Evolutionary conservation across 2,329 filamentous ascomycete species (phyloP), one percentile per base, ranked within the genome.

Genomic region (Trichoderma lentiforme): DNA sequence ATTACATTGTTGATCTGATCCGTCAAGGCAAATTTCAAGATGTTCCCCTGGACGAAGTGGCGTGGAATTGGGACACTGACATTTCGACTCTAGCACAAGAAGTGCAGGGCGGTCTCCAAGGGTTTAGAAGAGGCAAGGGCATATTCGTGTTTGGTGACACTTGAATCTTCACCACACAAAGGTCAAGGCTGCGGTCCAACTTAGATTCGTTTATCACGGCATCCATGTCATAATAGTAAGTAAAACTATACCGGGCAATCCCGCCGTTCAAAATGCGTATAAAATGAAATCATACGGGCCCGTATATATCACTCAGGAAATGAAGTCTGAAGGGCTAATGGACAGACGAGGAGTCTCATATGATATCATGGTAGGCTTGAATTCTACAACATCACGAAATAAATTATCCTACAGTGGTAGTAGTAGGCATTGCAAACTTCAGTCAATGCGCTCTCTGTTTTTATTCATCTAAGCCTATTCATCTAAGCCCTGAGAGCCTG

Each of bases 91-190:
- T 99, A 71, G 88, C 88, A 71, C 86, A 89, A 53, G 93, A 93
- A 5, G 93, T 97, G 2, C 92, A 95, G 80, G 92, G 92, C 11
- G 96, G 95, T 1, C 84, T 98, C 58, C 87, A 91, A 71, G 96
- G 95, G 0, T 98, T 93, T 80, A 89, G 94, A 78, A 88, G 89
- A 75, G 95, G 95, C 12, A 99, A 99, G 85, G 92, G 94, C 0
- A 88, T 99, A 3, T 96, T 98, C 80, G 88, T 95, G 6, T 98
- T 96, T 79, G 84, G 85, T 4, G 87, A 90, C 53, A 89, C 88
- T 53, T 90, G 77, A 78, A 67, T 7, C 12, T 8, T 12, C 24
- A 61, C 5, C 4, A 21, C 12, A 9, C 6, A 14, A 26, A 36
- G 14, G 34, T 6, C 39, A 34, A 61, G 14, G 15, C 6, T 18